Conservation (phyloP, 495 filamentous ascomycete genomes). For the Chaetomium fimeti region DNA sequence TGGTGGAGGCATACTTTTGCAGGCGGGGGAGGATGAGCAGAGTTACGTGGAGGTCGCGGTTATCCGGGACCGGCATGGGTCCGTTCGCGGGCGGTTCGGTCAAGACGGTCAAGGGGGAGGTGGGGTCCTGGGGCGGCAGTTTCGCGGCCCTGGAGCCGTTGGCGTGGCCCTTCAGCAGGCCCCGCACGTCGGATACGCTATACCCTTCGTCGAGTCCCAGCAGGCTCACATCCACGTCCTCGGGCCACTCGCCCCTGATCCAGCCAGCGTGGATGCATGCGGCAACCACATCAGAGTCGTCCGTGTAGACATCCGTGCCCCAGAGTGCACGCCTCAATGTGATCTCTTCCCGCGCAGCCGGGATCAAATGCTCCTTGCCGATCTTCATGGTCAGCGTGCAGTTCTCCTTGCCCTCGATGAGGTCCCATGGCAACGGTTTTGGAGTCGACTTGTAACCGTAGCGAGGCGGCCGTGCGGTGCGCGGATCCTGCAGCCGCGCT, state of each 20-base stretch:
- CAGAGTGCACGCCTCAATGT: conserved; percentile 74
- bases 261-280: conserved; percentile 92
- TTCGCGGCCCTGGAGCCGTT: conserved; percentile 26
- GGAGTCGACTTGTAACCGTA: conserved; percentile 70
- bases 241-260: conserved; percentile 82
- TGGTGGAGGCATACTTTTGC: conserved; percentile 69
- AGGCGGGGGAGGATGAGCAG: conserved; percentile 78
- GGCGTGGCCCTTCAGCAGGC: conserved; percentile 7
- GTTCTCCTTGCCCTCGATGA: conserved; percentile 80
- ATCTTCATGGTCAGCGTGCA: conserved; percentile 87
- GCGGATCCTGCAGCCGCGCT: conserved; percentile 51
- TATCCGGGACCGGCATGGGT: conserved; percentile 53
- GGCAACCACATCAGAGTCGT: conserved; percentile 91
- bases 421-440: conserved; percentile 62
- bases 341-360: conserved; percentile 72
- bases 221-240: conserved; percentile 64
- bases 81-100: conserved; percentile 47
- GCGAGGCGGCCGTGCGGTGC: conserved; percentile 52
- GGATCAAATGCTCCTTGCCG: conserved; percentile 70
- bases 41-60: conserved; percentile 79
- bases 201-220: conserved; percentile 59
- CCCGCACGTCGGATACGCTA: conserved; percentile 29
- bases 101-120: conserved; percentile 25
- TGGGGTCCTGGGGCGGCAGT: conserved; percentile 25
- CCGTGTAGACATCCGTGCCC: conserved; percentile 92